phyloP scores from a whole-genome alignment of 768 basidiomycete genomes.

The Cantharellus anzutake region DNA sequence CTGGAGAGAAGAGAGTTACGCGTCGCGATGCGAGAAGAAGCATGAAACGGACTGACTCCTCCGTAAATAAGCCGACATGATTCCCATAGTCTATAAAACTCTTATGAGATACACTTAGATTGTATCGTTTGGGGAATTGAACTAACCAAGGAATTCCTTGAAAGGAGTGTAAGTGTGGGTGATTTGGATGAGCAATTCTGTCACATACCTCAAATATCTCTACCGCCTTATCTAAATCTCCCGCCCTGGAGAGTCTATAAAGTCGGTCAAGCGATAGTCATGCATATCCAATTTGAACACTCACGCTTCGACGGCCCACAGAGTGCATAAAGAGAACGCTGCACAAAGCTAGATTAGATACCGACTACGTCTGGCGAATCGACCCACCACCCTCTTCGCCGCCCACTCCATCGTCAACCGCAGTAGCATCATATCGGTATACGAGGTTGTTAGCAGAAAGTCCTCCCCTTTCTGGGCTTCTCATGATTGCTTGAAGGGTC shows the following conservation, averaged over 20 bases:
- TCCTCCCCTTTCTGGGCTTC: conserved; percentile 76
- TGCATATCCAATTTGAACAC: neutral
- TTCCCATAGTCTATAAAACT: conserved; percentile 3
- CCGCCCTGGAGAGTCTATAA: conserved; percentile 49
- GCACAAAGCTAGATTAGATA: neutral
- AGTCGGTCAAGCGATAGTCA: neutral
- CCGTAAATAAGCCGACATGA: conserved; percentile 33
- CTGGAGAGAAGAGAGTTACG: neutral
- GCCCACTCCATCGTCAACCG: conserved; percentile 84
- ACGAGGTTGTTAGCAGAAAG: conserved; percentile 58
- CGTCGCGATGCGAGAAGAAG: neutral
- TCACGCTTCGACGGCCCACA: conserved; percentile 14
- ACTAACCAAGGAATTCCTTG: conserved; percentile 31
- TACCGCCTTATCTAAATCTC: conserved; percentile 57
- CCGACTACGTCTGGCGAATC: neutral
- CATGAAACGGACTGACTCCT: conserved; percentile 20
- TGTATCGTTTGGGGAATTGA: neutral
- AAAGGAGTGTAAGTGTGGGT: neutral
- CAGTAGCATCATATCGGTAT: conserved; percentile 49
- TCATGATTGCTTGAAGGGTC: conserved; percentile 69
- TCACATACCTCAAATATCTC: conserved; percentile 74
- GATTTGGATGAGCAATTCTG: neutral
- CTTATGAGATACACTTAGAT: neutral
- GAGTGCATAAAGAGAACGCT: conserved; percentile 59
- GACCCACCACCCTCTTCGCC: conserved; percentile 65